Conservation (phyloP, 225 moss, liverwort and hornwort genomes). For the Pseudisothecium myosuroides region DNA sequence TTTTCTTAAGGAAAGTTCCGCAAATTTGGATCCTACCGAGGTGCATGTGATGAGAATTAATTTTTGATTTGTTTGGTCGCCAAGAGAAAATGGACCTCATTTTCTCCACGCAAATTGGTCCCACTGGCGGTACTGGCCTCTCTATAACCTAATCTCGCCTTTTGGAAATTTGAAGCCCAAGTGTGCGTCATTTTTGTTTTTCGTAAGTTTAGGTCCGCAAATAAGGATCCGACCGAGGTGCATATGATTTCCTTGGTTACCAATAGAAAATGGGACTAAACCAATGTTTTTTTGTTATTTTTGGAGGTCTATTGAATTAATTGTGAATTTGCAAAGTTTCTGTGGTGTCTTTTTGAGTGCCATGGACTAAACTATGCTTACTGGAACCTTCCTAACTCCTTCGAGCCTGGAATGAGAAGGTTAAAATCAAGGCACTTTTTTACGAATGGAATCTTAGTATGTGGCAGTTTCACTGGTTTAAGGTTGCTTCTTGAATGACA, state of each 20-base stretch:
- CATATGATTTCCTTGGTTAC: neutral
- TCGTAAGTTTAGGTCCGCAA: neutral
- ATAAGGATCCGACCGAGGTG: neutral
- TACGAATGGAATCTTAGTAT: neutral
- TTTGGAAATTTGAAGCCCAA: neutral
- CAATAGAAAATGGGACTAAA: neutral
- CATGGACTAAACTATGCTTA: neutral
- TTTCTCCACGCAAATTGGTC: conserved; percentile 83
- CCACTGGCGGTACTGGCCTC: conserved; percentile 43
- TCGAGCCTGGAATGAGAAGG: neutral
- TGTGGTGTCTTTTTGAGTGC: neutral
- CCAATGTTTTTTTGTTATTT: neutral
- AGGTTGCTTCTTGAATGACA: neutral
- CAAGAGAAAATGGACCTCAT: conserved; percentile 15
- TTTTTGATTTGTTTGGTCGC: neutral
- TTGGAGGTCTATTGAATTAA: neutral
- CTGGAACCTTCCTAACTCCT: neutral
- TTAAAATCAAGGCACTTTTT: neutral
- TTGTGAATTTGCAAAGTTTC: neutral
- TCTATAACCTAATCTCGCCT: neutral
- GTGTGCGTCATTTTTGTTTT: neutral
- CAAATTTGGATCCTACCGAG: neutral
- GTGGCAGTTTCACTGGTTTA: neutral
- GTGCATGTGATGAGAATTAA: neutral
- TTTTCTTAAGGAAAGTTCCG: too few species aligned